Conservation (phyloP, 1,284 basidiomycete genomes). For the Rhizoctonia solani region DNA sequence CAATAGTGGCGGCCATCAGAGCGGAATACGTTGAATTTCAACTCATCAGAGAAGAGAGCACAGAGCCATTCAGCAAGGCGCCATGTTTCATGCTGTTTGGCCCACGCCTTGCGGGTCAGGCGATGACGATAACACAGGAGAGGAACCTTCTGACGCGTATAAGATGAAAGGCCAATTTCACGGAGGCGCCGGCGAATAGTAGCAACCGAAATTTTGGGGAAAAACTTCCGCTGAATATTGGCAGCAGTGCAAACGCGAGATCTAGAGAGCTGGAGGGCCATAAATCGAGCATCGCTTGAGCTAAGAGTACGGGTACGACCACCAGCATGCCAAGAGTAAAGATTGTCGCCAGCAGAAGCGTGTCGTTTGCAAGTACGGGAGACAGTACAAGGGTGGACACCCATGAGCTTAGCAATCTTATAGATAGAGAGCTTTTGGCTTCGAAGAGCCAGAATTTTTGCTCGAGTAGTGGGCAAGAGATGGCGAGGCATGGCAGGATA, state of each 20-base stretch:
- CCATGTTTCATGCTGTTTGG: not conserved
- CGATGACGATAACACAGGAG: not conserved
- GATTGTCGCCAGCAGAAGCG: not conserved
- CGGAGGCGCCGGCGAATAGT: not conserved
- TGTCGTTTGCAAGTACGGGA: not conserved
- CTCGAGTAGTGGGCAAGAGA: not conserved
- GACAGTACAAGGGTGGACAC: not conserved
- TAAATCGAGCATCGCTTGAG: not conserved
- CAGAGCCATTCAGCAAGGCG: conserved; percentile 32
- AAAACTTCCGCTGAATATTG: not conserved
- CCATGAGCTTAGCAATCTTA: not conserved
- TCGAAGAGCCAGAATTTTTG: not conserved
- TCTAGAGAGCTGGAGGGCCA: not conserved
- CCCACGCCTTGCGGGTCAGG: not conserved
- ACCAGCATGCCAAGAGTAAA: not conserved
- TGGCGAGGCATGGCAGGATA: not conserved
- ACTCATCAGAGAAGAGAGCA: conserved; percentile 42
- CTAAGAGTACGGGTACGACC: not conserved
- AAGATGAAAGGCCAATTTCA: not conserved
- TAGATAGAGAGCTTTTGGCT: not conserved
- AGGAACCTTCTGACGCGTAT: not conserved
- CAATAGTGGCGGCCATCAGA: conserved; percentile 42
- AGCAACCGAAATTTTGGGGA: not conserved
- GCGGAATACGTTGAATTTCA: conserved; percentile 42
- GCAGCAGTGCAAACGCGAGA: not conserved